Evolutionary conservation across 2,329 filamentous ascomycete genomes (phyloP).

Genomic region (Colletotrichum higginsianum): DNA sequence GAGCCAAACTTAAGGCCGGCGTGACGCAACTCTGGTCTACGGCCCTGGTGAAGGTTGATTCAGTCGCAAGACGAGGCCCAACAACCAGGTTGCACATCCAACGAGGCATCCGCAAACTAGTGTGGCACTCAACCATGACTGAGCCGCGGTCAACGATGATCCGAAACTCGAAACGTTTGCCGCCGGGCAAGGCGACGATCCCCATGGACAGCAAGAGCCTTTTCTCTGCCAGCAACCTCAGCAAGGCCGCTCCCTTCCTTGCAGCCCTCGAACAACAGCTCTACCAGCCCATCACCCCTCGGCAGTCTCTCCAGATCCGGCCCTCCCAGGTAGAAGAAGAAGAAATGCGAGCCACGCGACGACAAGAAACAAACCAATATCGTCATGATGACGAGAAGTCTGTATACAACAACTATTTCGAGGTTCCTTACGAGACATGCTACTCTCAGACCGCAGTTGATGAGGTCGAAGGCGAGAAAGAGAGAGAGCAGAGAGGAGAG

Average conservation of each 20-base stretch:
- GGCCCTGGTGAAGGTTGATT: background rate
- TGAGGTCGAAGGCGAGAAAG: background rate
- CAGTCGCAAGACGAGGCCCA: background rate
- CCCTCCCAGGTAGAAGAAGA: background rate
- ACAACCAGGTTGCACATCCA: too few species aligned
- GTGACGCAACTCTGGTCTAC: background rate
- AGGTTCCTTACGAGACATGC: slow-evolving; percentile 2
- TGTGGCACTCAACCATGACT: background rate
- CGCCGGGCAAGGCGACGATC: background rate
- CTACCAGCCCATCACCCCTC: slow-evolving; percentile 5
- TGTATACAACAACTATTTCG: background rate
- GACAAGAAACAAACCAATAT: background rate
- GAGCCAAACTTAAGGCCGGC: background rate
- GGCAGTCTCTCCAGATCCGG: background rate
- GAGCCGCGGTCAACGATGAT: background rate
- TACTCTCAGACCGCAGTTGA: too few species aligned
- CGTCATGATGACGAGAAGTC: background rate
- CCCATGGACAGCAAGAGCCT: background rate
- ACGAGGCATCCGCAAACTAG: background rate
- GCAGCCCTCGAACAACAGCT: slow-evolving; percentile 19
- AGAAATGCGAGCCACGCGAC: background rate
- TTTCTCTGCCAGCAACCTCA: background rate
- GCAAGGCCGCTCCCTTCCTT: slow-evolving; percentile 14
- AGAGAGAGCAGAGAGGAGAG: too few species aligned
- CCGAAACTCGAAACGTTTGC: background rate